Evolutionary conservation across 306 rosid genomes (phyloP).

Genomic region (Comarum palustre): DNA sequence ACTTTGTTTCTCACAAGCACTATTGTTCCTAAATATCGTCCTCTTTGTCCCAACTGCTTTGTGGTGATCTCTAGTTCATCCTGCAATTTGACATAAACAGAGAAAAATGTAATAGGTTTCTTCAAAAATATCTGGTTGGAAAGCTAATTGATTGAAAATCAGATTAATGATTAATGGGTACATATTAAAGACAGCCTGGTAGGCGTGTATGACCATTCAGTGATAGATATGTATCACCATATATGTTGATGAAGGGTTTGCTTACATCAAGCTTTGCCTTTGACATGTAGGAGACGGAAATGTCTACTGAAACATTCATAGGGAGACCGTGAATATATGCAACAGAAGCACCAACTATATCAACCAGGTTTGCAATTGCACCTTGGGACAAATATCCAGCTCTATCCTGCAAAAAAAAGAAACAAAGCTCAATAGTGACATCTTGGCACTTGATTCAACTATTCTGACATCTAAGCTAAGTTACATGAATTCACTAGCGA

Average conservation of each 20-base stretch:
- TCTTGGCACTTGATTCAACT: neutral
- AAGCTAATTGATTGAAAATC: neutral
- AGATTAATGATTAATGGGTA: neutral
- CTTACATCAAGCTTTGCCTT: slow-evolving; percentile 56
- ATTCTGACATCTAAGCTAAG: too few relatives aligned
- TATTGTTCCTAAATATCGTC: slow-evolving; percentile 59
- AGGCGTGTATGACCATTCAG: neutral
- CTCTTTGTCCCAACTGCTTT: slow-evolving; percentile 54
- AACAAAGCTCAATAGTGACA: neutral
- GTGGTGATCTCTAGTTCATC: slow-evolving; percentile 79
- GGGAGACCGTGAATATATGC: slow-evolving; percentile 54
- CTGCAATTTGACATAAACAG: slow-evolving; percentile 38
- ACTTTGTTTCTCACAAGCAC: slow-evolving; percentile 65
- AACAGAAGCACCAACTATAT: slow-evolving; percentile 56
- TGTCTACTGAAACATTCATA: slow-evolving; percentile 76
- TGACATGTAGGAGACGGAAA: slow-evolving; percentile 69
- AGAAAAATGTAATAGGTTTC: neutral
- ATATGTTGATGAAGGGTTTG: slow-evolving; percentile 1
- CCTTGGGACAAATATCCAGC: slow-evolving; percentile 59
- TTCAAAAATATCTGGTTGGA: neutral
- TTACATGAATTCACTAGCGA: too few relatives aligned
- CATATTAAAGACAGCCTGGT: neutral
- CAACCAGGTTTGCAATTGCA: slow-evolving; percentile 71
- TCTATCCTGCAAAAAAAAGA: slow-evolving; percentile 46
- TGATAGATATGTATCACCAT: neutral